Conservation (phyloP, 2,329 filamentous ascomycete genomes). For the Sporothrix brunneoviolacea region DNA sequence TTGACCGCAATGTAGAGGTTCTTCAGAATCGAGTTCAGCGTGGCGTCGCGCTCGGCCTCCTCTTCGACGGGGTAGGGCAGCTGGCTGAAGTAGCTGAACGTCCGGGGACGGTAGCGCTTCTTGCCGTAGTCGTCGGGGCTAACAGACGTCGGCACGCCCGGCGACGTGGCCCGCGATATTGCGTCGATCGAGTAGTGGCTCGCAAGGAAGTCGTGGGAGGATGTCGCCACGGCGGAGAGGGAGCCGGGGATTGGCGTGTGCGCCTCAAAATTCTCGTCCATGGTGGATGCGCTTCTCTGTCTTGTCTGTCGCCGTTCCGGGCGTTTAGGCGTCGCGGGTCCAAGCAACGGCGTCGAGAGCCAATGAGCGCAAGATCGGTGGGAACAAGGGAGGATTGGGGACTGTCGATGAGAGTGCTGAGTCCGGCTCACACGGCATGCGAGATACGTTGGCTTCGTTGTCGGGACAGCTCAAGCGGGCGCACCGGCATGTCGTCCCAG, state of each 20-base stretch:
- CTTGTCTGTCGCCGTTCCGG: no score
- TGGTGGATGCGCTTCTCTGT: slow-evolving; percentile 14
- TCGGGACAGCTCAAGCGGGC: slow-evolving; percentile 1
- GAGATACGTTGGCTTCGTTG: not conserved
- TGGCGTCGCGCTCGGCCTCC: slow-evolving; percentile 67
- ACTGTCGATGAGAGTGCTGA: not conserved
- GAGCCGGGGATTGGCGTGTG: slow-evolving; percentile 24
- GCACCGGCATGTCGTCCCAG: slow-evolving; percentile 3
- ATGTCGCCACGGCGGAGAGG: slow-evolving; percentile 30
- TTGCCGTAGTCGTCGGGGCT: slow-evolving; percentile 44
- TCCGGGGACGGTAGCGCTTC: slow-evolving; percentile 73
- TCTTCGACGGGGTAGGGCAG: slow-evolving; percentile 86
- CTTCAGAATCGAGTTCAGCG: slow-evolving; percentile 81
- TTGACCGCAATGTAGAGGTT: slow-evolving; percentile 88
- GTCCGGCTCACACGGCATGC: not conserved
- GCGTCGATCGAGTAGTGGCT: slow-evolving; percentile 49
- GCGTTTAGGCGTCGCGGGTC: not conserved
- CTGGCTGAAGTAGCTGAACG: slow-evolving; percentile 86
- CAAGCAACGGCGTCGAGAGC: not conserved
- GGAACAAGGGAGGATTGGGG: no score
- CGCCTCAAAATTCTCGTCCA: slow-evolving; percentile 29
- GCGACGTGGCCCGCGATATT: slow-evolving; percentile 80
- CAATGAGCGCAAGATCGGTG: no score
- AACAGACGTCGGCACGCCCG: slow-evolving; percentile 55
- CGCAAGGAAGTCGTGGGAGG: slow-evolving; percentile 32